These are phyloP conservation scores for Mariannaea sp. DNA, from an alignment of 2,329 filamentous ascomycete species.

Conservation along the genomic window DNA sequence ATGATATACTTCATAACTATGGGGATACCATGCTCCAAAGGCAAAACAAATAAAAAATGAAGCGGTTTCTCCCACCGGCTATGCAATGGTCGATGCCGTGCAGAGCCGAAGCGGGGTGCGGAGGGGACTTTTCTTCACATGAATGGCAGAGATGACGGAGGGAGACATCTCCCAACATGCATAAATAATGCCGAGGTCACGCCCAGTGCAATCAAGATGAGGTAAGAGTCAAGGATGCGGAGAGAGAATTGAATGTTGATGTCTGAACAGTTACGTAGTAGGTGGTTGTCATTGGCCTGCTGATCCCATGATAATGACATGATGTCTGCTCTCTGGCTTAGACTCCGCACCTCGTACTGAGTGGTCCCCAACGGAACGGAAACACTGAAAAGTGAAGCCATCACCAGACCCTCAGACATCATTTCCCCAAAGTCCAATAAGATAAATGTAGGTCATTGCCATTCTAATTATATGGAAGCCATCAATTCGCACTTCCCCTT, in stretches of 20 bases:
- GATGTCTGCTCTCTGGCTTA: too few species aligned
- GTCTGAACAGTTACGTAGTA: too few species aligned
- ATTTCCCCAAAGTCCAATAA: neutral
- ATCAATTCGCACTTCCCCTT: neutral
- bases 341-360: too few species aligned
- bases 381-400: slow-evolving; percentile 20
- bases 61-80: neutral
- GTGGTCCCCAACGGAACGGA: too few species aligned
- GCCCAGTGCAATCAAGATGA: slow-evolving; percentile 7
- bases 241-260: neutral
- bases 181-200: slow-evolving; percentile 8
- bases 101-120: neutral
- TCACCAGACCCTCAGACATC: slow-evolving; percentile 8
- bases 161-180: too few species aligned
- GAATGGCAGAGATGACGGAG: too few species aligned
- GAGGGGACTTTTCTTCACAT: neutral
- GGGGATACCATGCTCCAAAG: too few species aligned
- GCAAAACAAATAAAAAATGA: slow-evolving; percentile 2
- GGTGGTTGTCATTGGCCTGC: too few species aligned
- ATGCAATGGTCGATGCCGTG: neutral
- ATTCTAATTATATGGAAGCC: too few species aligned
- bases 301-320: too few species aligned
- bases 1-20: too few species aligned
- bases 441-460: neutral
- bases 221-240: slow-evolving; percentile 3